These are phyloP conservation scores for Phytophthora hybrid DNA, from an alignment of 352 stramenopile species.

Conservation along the genomic window DNA sequence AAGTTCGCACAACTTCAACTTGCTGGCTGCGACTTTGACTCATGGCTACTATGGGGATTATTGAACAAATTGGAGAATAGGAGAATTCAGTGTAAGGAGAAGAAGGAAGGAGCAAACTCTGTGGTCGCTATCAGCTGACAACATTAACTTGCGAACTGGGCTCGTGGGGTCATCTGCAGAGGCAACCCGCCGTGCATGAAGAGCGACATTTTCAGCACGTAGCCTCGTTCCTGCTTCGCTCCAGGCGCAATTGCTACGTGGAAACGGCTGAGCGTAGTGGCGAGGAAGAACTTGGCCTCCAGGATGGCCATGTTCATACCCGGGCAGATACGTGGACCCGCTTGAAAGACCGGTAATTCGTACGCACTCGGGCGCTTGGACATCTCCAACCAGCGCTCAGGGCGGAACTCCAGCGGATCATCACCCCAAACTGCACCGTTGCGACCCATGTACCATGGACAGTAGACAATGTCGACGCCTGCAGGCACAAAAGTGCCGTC, in stretches of 20 bases:
- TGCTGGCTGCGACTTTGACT: too few relatives aligned
- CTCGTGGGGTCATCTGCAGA: slow-evolving; percentile 42
- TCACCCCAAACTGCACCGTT: slow-evolving; percentile 59
- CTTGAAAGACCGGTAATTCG: slow-evolving; percentile 81
- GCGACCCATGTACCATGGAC: slow-evolving; percentile 82
- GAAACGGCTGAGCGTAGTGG: slow-evolving; percentile 53
- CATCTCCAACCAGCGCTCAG: slow-evolving; percentile 78
- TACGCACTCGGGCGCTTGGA: slow-evolving; percentile 65
- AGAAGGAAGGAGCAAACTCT: too few relatives aligned
- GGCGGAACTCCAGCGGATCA: slow-evolving; percentile 61
- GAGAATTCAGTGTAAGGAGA: too few relatives aligned
- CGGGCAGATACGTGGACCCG: slow-evolving; percentile 69
- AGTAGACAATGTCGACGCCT: slow-evolving; percentile 72
- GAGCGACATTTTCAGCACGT: slow-evolving; percentile 61
- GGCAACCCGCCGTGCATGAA: slow-evolving; percentile 66
- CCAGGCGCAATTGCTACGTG: slow-evolving; percentile 53
- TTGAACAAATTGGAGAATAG: too few relatives aligned
- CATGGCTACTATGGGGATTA: too few relatives aligned
- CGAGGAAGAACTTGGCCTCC: slow-evolving; percentile 70
- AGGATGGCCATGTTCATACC: slow-evolving; percentile 80
- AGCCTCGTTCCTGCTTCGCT: slow-evolving; percentile 52
- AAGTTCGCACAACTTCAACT: too few relatives aligned
- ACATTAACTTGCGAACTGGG: not conserved
- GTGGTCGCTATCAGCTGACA: too few relatives aligned
- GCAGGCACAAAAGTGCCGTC: slow-evolving; percentile 78